Conservation (phyloP, 768 basidiomycete species). For the Filobasidium wieringae region DNA sequence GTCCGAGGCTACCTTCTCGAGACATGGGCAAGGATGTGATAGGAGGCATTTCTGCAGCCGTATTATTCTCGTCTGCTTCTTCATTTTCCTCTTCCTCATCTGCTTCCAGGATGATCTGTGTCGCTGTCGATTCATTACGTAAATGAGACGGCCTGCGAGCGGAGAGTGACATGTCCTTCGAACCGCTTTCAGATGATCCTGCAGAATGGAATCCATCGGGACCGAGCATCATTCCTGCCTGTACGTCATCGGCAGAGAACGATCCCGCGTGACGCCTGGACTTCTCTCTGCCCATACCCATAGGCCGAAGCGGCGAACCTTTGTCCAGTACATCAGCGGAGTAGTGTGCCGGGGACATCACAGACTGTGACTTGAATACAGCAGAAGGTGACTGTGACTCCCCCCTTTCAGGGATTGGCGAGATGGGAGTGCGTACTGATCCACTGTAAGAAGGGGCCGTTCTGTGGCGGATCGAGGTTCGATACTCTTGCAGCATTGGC, state of each 20-base stretch:
- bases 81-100: constrained; percentile 13
- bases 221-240: constrained; percentile 58
- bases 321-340: neutral
- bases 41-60: constrained; percentile 40
- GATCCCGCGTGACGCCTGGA: constrained; percentile 82
- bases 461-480: neutral
- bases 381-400: constrained; percentile 32
- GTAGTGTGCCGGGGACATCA: neutral
- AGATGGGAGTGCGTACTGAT: constrained; percentile 35
- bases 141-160: neutral
- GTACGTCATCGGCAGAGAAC: constrained; percentile 82
- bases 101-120: constrained; percentile 10
- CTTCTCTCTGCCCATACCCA: constrained; percentile 34
- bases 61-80: constrained; percentile 8
- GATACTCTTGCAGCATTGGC: constrained; percentile 48
- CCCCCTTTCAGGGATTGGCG: constrained; percentile 36
- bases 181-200: neutral
- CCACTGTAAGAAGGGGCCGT: constrained; percentile 6
- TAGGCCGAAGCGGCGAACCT: constrained; percentile 11
- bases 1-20: constrained; percentile 1
- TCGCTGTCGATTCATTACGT: constrained; percentile 1
- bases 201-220: constrained; percentile 9
- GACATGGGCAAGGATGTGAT: neutral
- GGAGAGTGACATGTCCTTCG: neutral
- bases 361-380: neutral